Evolutionary conservation across 139 green algal genomes (phyloP).

Genomic region (Zygnema cylindricum): DNA sequence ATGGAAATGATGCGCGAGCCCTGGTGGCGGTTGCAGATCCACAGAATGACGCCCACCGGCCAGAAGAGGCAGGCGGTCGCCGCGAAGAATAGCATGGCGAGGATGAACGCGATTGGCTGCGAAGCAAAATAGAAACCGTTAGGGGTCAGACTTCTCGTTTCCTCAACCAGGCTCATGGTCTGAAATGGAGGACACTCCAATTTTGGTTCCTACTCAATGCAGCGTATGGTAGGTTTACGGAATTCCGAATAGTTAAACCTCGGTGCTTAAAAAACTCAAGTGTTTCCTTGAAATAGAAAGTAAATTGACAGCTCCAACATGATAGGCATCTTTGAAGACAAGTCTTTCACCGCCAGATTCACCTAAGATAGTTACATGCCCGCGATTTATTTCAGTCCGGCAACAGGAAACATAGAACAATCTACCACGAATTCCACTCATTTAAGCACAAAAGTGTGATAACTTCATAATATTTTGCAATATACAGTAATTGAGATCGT

Average conservation of each 20-base stretch:
- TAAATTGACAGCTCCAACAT: not conserved
- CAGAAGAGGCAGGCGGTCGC: constrained; percentile 1
- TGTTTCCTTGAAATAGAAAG: not conserved
- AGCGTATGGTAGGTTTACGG: no score
- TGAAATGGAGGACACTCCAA: not conserved
- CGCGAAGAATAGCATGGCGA: not conserved
- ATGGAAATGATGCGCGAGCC: constrained; percentile 9
- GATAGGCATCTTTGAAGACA: no score
- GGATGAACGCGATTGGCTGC: constrained; percentile 6
- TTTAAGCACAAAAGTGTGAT: not conserved
- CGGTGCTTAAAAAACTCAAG: not conserved
- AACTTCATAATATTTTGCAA: not conserved
- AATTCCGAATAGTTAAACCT: not conserved
- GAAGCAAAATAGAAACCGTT: not conserved
- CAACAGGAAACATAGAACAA: not conserved
- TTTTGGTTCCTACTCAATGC: no score
- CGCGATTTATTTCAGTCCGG: not conserved
- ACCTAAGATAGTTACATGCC: not conserved
- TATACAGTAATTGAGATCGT: not conserved
- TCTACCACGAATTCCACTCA: not conserved
- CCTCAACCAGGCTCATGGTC: not conserved
- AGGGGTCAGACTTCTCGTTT: no score
- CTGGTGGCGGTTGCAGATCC: constrained; percentile 1
- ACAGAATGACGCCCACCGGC: not conserved
- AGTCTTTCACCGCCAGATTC: no score